Percentiles rank a stretch among this genome's conserved stretches.
These are phyloP conservation scores for Funneliformis geosporum DNA, from an alignment of 192 early-diverging fungal genomes.

Conservation along the genomic window DNA sequence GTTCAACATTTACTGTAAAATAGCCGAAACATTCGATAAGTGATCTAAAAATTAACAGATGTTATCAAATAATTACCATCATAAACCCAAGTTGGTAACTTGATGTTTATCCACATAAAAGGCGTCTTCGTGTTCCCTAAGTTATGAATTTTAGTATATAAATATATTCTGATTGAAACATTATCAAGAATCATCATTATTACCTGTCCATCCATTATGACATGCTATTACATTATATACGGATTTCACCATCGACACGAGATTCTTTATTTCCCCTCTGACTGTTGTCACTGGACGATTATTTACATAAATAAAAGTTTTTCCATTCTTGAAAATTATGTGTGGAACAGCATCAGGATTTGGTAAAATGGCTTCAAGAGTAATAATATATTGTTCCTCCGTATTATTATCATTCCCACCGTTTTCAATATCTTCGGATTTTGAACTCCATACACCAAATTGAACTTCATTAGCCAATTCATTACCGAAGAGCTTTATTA, in stretches of 20 bases:
- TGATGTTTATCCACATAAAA: conserved; percentile 28
- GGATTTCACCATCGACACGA: conserved; percentile 32
- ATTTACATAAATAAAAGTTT: conserved; percentile 43
- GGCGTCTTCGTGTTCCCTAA: conserved; percentile 9
- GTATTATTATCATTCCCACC: background rate
- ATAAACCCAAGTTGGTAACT: conserved; percentile 26
- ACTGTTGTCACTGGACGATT: conserved; percentile 37
- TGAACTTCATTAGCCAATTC: conserved; percentile 3
- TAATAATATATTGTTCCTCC: background rate
- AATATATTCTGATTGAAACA: background rate
- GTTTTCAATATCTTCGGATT: background rate
- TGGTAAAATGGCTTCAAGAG: conserved; percentile 33
- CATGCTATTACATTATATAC: conserved; percentile 24
- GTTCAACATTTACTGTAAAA: conserved; percentile 41
- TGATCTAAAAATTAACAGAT: background rate
- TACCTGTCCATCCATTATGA: conserved; percentile 1
- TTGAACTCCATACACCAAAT: background rate
- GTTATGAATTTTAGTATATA: background rate
- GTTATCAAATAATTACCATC: conserved; percentile 3
- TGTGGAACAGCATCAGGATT: conserved; percentile 33
- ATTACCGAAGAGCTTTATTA: background rate
- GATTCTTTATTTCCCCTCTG: conserved; percentile 38
- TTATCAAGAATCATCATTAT: background rate
- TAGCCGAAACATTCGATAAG: background rate
- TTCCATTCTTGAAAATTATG: conserved; percentile 34